Base-by-base conservation (phyloP, 495 filamentous ascomycete genomes). In the Apodospora peruviana region DNA sequence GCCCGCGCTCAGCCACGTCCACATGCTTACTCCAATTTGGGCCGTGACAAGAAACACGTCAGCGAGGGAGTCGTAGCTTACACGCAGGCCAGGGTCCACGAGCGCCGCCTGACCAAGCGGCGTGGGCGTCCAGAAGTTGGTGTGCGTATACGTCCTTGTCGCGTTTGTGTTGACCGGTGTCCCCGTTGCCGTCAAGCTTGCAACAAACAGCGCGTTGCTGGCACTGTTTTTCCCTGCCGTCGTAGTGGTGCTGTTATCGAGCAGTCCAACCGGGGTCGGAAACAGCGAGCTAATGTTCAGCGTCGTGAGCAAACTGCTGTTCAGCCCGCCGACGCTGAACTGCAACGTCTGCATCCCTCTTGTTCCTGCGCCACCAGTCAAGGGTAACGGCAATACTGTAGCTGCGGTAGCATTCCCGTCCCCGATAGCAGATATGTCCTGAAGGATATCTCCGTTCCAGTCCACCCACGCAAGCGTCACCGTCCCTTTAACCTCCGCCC, bases 1-100 rank as follows among this genome's bases (percentile, higher is more conserved):
- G 12, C 43, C 44, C 0, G 52, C 51, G 48, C 80, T 79, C 2
- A 87, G 65, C 84, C 84, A 87, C 3, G 83, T 84, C 70, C 83
- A 86, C 10, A 82, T 70, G 1, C 83, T 81, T 0, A 82, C 71
- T 0, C 77, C 83, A 21, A 53, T 72, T 29, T 70, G 76, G 0
- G 83, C 81, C 40, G 76, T 66, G 1, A 86, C 74, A 0, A 74
- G 77, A 52, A 86, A 85, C 5, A 63, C 68, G 5, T 59, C 53
- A 0, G 58, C 60, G 0, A 36, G 16, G 0, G 47, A 51, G 43
- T 75, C 60, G 45, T 76, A 74, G 3, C 60, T 61, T 2, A 85
- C 52, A 2, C 56, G 59, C 0, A 86, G 45, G 0, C 74, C 68
- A 0, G 84, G 83, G 51, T 86, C 78, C 2, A 76, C 68, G 4